phyloP scores from a whole-genome alignment of 1,139 yeast genomes.

The Geotrichum restrictum region DNA sequence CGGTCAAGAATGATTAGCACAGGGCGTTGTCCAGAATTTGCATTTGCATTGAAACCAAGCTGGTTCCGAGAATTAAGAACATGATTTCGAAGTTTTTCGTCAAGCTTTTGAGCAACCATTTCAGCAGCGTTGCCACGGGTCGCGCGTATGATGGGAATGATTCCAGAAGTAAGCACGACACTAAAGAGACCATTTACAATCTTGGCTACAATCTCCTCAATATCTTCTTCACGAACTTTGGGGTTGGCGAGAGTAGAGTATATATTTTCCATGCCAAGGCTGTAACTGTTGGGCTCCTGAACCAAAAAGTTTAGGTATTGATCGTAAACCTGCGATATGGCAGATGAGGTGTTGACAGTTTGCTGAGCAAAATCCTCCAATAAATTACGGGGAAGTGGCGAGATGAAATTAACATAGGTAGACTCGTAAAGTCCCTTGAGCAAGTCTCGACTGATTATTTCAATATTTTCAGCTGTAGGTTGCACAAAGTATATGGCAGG shows the following conservation, averaged over 20 bases:
- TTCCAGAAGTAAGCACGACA: conserved; percentile 68
- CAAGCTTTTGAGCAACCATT: conserved; percentile 81
- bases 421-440: conserved; percentile 69
- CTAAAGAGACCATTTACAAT: conserved; percentile 81
- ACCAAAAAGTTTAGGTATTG: conserved; percentile 89
- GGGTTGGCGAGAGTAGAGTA: conserved; percentile 71
- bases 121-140: conserved; percentile 95
- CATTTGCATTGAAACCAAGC: conserved; percentile 25
- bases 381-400: conserved; percentile 68
- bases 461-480: conserved; percentile 75
- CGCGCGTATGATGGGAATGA: conserved; percentile 85
- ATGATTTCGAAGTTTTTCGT: conserved; percentile 76
- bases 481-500: conserved; percentile 90
- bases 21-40: conserved; percentile 47
- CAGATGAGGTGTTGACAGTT: conserved; percentile 62
- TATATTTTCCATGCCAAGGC: conserved; percentile 63
- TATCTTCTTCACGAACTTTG: conserved; percentile 65
- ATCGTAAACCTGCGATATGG: conserved; percentile 83
- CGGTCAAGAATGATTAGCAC: conserved; percentile 83
- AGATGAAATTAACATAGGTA: conserved; percentile 80
- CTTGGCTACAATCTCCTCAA: conserved; percentile 61
- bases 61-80: conserved; percentile 60
- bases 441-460: conserved; percentile 66
- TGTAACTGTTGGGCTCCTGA: conserved; percentile 86
- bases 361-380: conserved; percentile 85